These are phyloP conservation scores for Parastagonospora nodorum DNA, from an alignment of 2,329 filamentous ascomycete species.

Conservation along the genomic window DNA sequence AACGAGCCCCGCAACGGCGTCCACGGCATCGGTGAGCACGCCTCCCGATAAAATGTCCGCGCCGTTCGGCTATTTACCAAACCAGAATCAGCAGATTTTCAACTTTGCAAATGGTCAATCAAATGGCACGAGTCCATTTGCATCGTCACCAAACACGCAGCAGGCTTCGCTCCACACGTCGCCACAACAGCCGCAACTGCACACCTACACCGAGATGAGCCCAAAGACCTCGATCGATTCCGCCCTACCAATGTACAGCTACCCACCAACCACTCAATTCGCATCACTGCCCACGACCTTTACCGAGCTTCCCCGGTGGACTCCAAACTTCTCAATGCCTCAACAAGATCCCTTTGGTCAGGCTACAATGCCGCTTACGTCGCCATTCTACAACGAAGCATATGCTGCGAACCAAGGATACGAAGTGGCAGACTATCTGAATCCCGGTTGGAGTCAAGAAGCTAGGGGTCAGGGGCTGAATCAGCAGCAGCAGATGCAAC, in stretches of 20 bases:
- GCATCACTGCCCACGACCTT: slow-evolving; percentile 43
- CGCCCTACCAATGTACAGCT: slow-evolving; percentile 35
- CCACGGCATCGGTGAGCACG: slow-evolving; percentile 45
- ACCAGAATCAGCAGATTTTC: slow-evolving; percentile 36
- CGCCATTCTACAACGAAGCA: slow-evolving; percentile 41
- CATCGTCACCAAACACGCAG: slow-evolving; percentile 26
- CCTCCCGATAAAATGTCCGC: slow-evolving; percentile 39
- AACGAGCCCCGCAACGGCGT: slow-evolving; percentile 51
- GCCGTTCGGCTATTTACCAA: slow-evolving; percentile 47
- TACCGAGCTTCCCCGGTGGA: slow-evolving; percentile 45
- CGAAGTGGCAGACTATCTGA: slow-evolving; percentile 49
- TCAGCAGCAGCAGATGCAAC: slow-evolving; percentile 79
- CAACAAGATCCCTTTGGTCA: slow-evolving; percentile 35
- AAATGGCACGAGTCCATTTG: slow-evolving; percentile 20
- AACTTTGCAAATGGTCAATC: slow-evolving; percentile 28
- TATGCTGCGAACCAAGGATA: slow-evolving; percentile 44
- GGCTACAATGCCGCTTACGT: slow-evolving; percentile 29
- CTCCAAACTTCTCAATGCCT: slow-evolving; percentile 42
- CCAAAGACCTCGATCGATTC: slow-evolving; percentile 37
- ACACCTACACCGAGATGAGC: slow-evolving; percentile 35
- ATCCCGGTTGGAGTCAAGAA: slow-evolving; percentile 63
- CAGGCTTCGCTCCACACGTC: slow-evolving; percentile 30
- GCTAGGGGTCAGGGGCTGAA: slow-evolving; percentile 59
- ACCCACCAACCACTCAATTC: slow-evolving; percentile 36
- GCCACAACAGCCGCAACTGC: slow-evolving; percentile 27